Evolutionary conservation across 352 stramenopile genomes (phyloP).

Genomic region (Pythium rishiriense): DNA sequence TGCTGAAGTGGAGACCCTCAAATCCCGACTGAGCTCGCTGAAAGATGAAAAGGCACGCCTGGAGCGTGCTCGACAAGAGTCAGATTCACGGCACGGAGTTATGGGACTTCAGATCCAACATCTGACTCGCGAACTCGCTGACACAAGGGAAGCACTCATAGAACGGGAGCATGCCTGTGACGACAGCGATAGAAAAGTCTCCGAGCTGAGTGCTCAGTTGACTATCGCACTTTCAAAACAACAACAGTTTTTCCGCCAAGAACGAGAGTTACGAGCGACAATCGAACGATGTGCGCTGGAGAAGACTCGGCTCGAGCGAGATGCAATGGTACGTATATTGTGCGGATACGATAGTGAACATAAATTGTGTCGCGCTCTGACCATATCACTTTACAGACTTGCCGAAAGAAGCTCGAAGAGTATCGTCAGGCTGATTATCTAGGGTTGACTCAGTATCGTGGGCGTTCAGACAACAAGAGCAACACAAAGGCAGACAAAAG

Average conservation of each 20-base stretch:
- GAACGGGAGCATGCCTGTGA: slow-evolving; percentile 69
- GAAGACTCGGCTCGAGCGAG: slow-evolving; percentile 62
- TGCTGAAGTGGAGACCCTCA: slow-evolving; percentile 64
- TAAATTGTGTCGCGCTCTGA: too few species aligned
- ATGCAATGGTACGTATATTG: slow-evolving; percentile 39
- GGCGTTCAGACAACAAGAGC: slow-evolving; percentile 1
- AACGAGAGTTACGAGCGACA: slow-evolving; percentile 60
- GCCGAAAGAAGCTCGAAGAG: slow-evolving; percentile 34
- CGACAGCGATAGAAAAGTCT: slow-evolving; percentile 66
- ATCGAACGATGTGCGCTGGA: slow-evolving; percentile 64
- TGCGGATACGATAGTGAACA: too few species aligned
- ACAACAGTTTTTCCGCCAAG: slow-evolving; percentile 70
- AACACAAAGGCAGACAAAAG: slow-evolving; percentile 16
- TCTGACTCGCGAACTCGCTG: slow-evolving; percentile 46
- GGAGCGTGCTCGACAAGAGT: slow-evolving; percentile 52
- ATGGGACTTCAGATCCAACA: slow-evolving; percentile 59
- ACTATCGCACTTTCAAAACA: slow-evolving; percentile 72
- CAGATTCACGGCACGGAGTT: slow-evolving; percentile 45
- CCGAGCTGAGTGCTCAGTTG: slow-evolving; percentile 65
- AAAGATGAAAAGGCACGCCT: slow-evolving; percentile 63
- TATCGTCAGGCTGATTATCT: slow-evolving; percentile 36
- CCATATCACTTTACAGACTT: slow-evolving; percentile 4
- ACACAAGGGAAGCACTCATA: slow-evolving; percentile 52
- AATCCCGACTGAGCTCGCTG: slow-evolving; percentile 41
- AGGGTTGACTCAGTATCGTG: slow-evolving; percentile 13